These are phyloP conservation scores for Cruciata laevipes DNA, from an alignment of 257 asterid species.

Conservation along the genomic window DNA sequence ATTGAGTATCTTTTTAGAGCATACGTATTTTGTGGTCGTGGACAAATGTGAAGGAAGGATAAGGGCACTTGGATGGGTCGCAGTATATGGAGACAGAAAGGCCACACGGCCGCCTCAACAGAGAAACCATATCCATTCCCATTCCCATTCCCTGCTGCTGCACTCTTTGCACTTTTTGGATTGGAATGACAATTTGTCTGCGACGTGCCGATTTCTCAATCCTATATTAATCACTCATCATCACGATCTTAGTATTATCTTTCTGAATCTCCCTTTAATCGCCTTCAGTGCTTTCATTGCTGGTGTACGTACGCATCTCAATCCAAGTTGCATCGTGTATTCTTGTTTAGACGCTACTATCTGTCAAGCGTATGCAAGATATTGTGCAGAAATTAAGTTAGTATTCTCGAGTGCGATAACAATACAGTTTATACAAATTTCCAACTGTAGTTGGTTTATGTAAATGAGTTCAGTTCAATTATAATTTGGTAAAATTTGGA, in stretches of 20 bases:
- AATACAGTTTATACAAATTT: too few species aligned
- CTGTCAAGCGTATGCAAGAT: too few species aligned
- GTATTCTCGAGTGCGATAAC: too few species aligned
- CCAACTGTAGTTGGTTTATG: too few species aligned
- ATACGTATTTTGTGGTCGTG: slow-evolving; percentile 1
- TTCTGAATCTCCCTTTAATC: neutral
- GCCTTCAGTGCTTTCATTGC: neutral
- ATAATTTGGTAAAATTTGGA: too few species aligned
- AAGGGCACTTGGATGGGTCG: neutral
- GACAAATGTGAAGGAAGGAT: slow-evolving; percentile 4
- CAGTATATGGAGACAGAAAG: neutral
- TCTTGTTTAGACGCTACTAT: too few species aligned
- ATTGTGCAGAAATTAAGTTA: too few species aligned
- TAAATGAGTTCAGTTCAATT: too few species aligned
- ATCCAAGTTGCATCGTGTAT: too few species aligned
- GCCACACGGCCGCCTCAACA: neutral
- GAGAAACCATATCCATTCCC: neutral
- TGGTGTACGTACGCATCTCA: neutral
- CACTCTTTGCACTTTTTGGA: neutral
- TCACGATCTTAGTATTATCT: neutral
- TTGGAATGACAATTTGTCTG: neutral
- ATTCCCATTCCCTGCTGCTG: too few species aligned
- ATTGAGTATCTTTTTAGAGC: neutral
- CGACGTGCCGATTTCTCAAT: neutral
- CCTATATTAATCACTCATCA: too few species aligned